Evolutionary conservation across 306 rosid genomes (phyloP), one percentile per base, ranked within the genome.

Genomic region (Mucuna pruriens): DNA sequence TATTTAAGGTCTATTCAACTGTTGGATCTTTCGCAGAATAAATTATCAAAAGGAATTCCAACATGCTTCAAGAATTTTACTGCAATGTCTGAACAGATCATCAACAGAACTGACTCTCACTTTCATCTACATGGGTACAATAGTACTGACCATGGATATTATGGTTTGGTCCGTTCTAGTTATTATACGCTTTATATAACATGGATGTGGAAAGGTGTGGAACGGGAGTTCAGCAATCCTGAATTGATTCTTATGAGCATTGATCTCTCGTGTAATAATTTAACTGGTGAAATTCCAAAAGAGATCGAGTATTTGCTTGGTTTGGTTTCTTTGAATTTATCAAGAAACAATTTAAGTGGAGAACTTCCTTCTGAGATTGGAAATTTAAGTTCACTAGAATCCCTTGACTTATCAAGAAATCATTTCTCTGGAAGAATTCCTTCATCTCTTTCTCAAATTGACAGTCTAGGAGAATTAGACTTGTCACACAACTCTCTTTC

Each of bases 141-240:
- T 44, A 0, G 3, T 29, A 1, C 31, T 29, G 1, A 29, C 3
- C 3, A 29, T 29, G 31, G 3, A 11, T n/a, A n/a, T n/a, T n/a
- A n/a, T n/a, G n/a, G n/a, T n/a, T n/a, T n/a, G n/a, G n/a, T n/a
- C n/a, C n/a, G n/a, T n/a, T n/a, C n/a, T n/a, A n/a, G n/a, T n/a
- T n/a, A n/a, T n/a, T 29, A 29, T 29, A 29, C 3, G 12, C 1
- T 1, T 44, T 1, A 29, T 3, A 29, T 29, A 29, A 29, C 31
- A 16, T 29, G 1, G 6, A 55, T 36, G 39, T 74, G 67, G 78
- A 74, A 51, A 9, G 64, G 84, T n/a, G 77, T 0, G n/a, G 38
- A 83, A 11, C 45, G 44, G 25, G 6, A 65, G 62, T 75, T 75
- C 22, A 75, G 11, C 69, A 64, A 46, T 73, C 91, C 91, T 17